A percentile compares a stretch with the other conserved stretches of the same genome.
Conservation (phyloP, 2,329 filamentous ascomycete species). For the Cercospora sp. region DNA sequence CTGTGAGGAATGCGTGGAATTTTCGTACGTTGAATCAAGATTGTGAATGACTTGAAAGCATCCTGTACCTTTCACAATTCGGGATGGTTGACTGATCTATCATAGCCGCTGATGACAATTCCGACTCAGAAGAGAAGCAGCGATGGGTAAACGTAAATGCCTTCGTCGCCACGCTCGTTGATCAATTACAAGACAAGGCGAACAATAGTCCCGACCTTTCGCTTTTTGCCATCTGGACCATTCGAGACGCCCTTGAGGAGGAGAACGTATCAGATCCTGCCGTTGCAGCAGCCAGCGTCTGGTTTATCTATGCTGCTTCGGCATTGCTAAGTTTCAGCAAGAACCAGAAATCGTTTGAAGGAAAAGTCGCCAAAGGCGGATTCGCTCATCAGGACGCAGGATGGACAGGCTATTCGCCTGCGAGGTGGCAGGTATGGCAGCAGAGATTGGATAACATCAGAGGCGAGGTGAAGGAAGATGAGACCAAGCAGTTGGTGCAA, state of each 20-base stretch:
- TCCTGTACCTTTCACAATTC: background rate
- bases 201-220: conserved; percentile 33
- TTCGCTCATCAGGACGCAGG: conserved; percentile 28
- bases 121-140: conserved; percentile 23
- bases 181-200: conserved; percentile 26
- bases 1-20: conserved; percentile 39
- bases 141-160: conserved; percentile 38
- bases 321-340: conserved; percentile 28
- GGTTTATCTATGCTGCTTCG: conserved; percentile 36
- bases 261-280: conserved; percentile 28
- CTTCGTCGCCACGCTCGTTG: conserved; percentile 33
- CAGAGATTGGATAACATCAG: conserved; percentile 23
- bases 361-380: conserved; percentile 35
- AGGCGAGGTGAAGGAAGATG: conserved; percentile 18
- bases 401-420: conserved; percentile 34
- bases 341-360: conserved; percentile 34
- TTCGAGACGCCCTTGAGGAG: conserved; percentile 36
- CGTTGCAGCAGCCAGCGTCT: conserved; percentile 34
- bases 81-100: background rate
- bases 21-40: conserved; percentile 23
- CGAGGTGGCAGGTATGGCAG: conserved; percentile 35
- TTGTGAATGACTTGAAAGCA: background rate
- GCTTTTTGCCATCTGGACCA: conserved; percentile 36
- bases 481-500: conserved; percentile 24
- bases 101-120: conserved; percentile 28